Evolutionary conservation across 2,329 filamentous ascomycete genomes (phyloP), one percentile per base, ranked within the genome.

Genomic region (Boeremia lycopersici): DNA sequence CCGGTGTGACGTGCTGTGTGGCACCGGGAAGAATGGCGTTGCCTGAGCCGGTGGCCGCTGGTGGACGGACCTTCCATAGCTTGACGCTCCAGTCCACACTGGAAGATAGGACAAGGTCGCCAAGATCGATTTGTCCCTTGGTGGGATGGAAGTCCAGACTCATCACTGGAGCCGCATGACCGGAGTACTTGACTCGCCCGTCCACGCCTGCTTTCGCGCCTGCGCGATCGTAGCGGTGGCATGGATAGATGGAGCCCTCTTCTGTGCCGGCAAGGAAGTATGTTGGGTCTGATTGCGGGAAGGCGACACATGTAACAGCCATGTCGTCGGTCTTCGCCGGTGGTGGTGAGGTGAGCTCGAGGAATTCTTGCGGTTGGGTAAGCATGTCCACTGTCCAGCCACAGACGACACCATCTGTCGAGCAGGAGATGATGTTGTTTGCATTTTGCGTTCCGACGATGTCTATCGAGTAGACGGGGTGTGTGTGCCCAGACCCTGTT

Each of bases 361-460:
- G 85, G 50, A 92, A 88, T 78, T 99, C 95, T 76, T 98, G 93
- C 0, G 95, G 95, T 75, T 97, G 91, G 1, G 93, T 91, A 57
- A 99, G 89, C 86, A 99, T 98, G 74, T 99, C 96, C 61, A 97
- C 91, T 50, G 90, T 93, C 95, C 95, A 99, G 42, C 93, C 91
- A 75, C 95, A 99, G 36, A 98, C 91, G 9, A 96, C 91, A 49
- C 95, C 95, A 71, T 99, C 95, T 0, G 95, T 99, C 1, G 92
- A 97, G 73, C 91, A 93, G 30, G 93, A 97, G 66, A 99, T 90
- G 72, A 99, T 96, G 75, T 98, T 99, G 79, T 97, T 96, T 55
- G 95, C 95, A 74, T 99, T 99, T 72, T 98, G 95, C 0, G 96
- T 99, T 61, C 95, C 95, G 44, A 99, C 91, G 50, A 99, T 96